Evolutionary conservation across 345 rosid species (phyloP).

Genomic region (Eucalyptus curtisii): DNA sequence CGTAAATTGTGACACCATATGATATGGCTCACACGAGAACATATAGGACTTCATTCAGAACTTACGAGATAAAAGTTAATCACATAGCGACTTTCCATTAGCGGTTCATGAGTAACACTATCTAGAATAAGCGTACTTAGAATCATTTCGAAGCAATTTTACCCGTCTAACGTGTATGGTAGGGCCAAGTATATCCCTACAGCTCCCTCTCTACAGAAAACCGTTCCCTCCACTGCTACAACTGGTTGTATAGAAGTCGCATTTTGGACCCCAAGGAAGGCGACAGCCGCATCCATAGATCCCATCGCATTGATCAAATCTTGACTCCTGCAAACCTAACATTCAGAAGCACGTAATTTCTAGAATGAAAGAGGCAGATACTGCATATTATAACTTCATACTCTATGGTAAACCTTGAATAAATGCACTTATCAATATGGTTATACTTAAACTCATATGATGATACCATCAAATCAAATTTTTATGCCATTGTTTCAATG

Average conservation of each 20-base stretch:
- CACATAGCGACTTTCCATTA: not conserved
- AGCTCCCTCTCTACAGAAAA: slow-evolving; percentile 33
- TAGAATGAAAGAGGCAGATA: not conserved
- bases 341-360: not conserved
- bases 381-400: too few species aligned
- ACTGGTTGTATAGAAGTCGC: slow-evolving; percentile 19
- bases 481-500: not conserved
- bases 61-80: not conserved
- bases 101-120: not conserved
- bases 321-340: not conserved
- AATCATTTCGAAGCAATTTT: not conserved
- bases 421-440: too few species aligned
- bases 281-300: slow-evolving; percentile 25
- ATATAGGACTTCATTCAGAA: slow-evolving; percentile 27
- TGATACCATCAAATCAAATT: not conserved
- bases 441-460: too few species aligned
- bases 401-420: too few species aligned
- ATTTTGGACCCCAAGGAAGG: slow-evolving; percentile 25
- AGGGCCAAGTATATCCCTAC: slow-evolving; percentile 45
- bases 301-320: slow-evolving; percentile 24
- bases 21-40: slow-evolving; percentile 11
- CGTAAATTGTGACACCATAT: slow-evolving; percentile 12
- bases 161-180: slow-evolving; percentile 38
- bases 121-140: not conserved
- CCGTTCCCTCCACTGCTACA: slow-evolving; percentile 28